Evolutionary conservation across 2,329 filamentous ascomycete species (phyloP), one percentile per base, ranked within the genome.

Genomic region (Colletotrichum sp.): DNA sequence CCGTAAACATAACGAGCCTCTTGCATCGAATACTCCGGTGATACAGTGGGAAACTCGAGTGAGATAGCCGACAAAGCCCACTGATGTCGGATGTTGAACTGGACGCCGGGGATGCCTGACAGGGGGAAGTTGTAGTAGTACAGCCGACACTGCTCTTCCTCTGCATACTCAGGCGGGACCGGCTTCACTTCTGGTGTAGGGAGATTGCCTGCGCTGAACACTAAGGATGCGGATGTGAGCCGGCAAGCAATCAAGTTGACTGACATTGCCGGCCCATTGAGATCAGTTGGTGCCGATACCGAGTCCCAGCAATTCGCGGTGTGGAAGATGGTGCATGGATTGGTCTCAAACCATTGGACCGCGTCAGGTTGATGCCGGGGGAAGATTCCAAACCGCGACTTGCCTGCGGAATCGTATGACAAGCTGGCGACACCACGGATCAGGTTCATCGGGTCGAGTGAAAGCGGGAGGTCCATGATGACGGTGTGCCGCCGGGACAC

Each of bases 301-400:
- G 89, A 87, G 69, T 94, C 92, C 93, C 93, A 95, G 3, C 91
- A 90, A 78, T 94, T 95, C 1, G 92, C 93, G 0, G 93, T 94
- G 79, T 95, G 93, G 77, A 95, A 94, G 60, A 95, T 93, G 79
- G 92, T 92, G 79, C 92, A 95, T 8, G 92, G 87, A 13, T 89
- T 89, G 0, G 93, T 94, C 82, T 93, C 90, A 76, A 93, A 95
- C 93, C 93, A 95, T 12, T 88, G 87, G 4, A 94, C 87, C 2
- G 85, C 84, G 2, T 89, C 81, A 2, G 93, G 92, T 15, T 87
- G 80, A 70, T 90, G 89, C 5, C 93, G 88, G 13, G 93, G 92
- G 77, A 95, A 95, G 3, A 95, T 86, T 0, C 93, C 93, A 77
- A 94, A 94, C 5, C 93, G 89, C 2, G 93, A 91, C 2, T 85